Conservation (phyloP, 208 protist genomes). For the Crithidia acanthocephali region DNA sequence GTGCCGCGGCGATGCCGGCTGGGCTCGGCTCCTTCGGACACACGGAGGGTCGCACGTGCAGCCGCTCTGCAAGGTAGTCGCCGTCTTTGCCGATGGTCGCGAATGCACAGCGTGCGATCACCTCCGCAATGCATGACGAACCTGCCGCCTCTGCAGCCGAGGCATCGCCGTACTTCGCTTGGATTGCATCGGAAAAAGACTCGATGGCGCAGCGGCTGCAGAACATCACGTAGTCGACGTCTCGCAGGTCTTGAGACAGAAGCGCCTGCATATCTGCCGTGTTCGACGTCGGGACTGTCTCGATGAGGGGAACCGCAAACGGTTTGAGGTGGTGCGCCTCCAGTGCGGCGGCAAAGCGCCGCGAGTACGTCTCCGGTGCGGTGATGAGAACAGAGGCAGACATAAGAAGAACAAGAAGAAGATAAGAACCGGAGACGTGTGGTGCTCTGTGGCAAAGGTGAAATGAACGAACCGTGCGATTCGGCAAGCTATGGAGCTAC, state of each 20-base stretch:
- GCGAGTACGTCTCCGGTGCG: slow-evolving; percentile 22
- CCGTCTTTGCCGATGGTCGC: slow-evolving; percentile 25
- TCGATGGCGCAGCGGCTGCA: slow-evolving; percentile 30
- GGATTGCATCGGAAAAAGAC: slow-evolving; percentile 9
- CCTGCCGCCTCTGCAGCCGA: neutral
- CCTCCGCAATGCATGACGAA: neutral
- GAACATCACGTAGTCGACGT: slow-evolving; percentile 26
- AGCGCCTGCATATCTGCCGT: slow-evolving; percentile 17
- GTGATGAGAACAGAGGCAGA: slow-evolving; percentile 16
- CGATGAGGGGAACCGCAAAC: slow-evolving; percentile 14
- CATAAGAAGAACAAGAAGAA: neutral
- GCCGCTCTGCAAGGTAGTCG: slow-evolving; percentile 22
- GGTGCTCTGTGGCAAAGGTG: too few relatives aligned
- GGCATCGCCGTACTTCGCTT: slow-evolving; percentile 3
- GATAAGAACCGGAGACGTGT: neutral
- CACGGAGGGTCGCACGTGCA: slow-evolving; percentile 3
- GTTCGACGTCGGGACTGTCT: slow-evolving; percentile 21
- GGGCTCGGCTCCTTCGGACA: slow-evolving; percentile 28
- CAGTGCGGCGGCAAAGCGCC: slow-evolving; percentile 19
- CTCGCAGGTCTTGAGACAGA: slow-evolving; percentile 6
- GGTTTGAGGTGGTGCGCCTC: slow-evolving; percentile 20
- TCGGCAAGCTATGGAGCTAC: too few relatives aligned
- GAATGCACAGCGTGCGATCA: slow-evolving; percentile 7
- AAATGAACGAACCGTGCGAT: too few relatives aligned
- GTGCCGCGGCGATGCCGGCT: slow-evolving; percentile 16